Base-by-base conservation (phyloP, 305 asterid genomes). In the Andrographis paniculata region DNA sequence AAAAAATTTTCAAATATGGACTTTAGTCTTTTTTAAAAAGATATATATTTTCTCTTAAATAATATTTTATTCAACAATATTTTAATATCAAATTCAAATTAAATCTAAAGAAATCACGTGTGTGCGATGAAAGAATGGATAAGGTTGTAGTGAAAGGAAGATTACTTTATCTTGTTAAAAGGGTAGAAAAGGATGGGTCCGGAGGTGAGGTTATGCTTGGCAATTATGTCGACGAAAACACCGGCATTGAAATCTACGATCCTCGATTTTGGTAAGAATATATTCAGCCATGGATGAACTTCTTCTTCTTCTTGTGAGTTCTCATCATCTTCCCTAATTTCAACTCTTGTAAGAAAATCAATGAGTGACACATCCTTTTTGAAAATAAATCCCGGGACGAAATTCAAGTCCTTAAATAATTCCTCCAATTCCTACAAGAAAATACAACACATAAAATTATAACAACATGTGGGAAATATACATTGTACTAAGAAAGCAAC, bases 121-220 rank as follows among this genome's bases (percentile, higher is more conserved):
- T n/a, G n/a, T n/a, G n/a, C n/a, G n/a, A n/a, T n/a, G n/a, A 33
- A 13, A 10, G 13, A 33, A 1, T n/a, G 13, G 30, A 3, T 8
- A 8, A 4, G 8, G 30, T 24, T 3, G 30, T 8, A 24, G 30
- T 24, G 8, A 8, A 4, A 24, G 30, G 6, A 33, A 10, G 3
- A 18, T 20, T 73, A 84, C 95, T 55, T 76, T 28, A 58, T 70
- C 27, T 54, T 59, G 58, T 60, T 47, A 28, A 79, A 67, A 10
- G 94, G 95, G 72, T 82, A 86, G 78, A 86, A 82, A 56, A 79
- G 83, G 39, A 79, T 64, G 60, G 80, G 81, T 28, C 89, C 93
- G 0, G 60, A 22, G 41, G 74, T 53, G 23, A 48, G 62, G 39
- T 75, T 75, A 39, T 66, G 79, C 43, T 59, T 73, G 6, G 65